Conservation (phyloP, 176 grass and related monocot genomes). For the Melocanna baccifera region DNA sequence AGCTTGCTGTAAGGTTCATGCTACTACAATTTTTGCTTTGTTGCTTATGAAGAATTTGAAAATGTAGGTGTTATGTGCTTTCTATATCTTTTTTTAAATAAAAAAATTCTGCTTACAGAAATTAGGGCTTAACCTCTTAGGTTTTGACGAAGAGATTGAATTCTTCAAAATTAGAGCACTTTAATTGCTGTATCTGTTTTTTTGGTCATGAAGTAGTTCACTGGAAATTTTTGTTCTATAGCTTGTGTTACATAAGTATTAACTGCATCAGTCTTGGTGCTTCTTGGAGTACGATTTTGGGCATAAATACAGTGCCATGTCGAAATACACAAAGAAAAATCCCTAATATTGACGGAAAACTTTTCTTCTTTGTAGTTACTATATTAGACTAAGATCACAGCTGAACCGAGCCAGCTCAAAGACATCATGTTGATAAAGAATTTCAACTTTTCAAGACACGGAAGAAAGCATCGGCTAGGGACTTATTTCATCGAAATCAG, state of each 20-base stretch:
- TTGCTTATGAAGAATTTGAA: neutral
- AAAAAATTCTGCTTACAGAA: neutral
- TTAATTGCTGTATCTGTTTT: neutral
- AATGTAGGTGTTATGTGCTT: neutral
- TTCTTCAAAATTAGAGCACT: neutral
- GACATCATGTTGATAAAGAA: neutral
- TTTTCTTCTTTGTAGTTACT: constrained; percentile 6
- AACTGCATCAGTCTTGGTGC: neutral
- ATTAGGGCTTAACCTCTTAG: neutral
- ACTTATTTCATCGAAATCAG: neutral
- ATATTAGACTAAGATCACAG: neutral
- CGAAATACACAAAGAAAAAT: neutral
- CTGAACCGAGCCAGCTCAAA: neutral
- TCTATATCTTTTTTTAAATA: neutral
- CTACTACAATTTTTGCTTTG: neutral
- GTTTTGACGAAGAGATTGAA: neutral
- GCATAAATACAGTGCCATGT: neutral
- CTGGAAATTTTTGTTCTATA: neutral
- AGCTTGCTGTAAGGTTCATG: neutral
- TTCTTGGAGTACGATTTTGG: neutral
- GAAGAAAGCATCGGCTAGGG: neutral
- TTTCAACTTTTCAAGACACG: neutral
- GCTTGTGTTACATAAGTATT: neutral
- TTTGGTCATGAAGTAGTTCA: neutral
- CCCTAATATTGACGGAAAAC: neutral